Percentiles rank a stretch among this genome's conserved stretches.
These are phyloP conservation scores for Zychaea mexicana DNA, from an alignment of 371 early-diverging fungal genomes.

Conservation along the genomic window DNA sequence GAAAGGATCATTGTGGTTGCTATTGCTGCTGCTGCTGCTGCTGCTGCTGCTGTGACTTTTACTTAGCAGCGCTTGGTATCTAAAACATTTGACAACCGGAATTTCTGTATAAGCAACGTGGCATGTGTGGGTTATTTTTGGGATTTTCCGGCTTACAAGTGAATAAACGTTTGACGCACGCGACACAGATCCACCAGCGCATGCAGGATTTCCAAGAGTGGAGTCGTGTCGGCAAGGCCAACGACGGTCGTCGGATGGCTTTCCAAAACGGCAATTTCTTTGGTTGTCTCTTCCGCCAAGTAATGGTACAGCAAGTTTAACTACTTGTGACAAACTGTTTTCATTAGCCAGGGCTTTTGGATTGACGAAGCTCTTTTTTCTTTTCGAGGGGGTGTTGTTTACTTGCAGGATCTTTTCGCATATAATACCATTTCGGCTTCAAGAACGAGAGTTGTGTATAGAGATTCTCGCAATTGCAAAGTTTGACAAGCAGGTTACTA, in stretches of 20 bases:
- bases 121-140: no score
- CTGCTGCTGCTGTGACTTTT: constrained; percentile 5
- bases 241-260: constrained; percentile 1
- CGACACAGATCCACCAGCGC: constrained; percentile 30
- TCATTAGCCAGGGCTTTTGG: no score
- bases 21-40: background rate
- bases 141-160: no score
- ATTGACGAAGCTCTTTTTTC: no score
- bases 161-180: constrained; percentile 39
- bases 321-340: background rate
- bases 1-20: constrained; percentile 7
- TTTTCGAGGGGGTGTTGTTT: no score
- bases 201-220: constrained; percentile 20
- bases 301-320: constrained; percentile 25
- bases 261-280: constrained; percentile 23
- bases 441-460: constrained; percentile 44
- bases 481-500: constrained; percentile 28
- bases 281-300: constrained; percentile 33
- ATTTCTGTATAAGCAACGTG: no score
- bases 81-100: no score
- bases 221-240: constrained; percentile 10
- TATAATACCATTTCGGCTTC: constrained; percentile 46
- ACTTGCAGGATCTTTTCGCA: constrained; percentile 50
- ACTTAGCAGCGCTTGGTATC: constrained; percentile 9
- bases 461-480: constrained; percentile 33